Conservation (phyloP, 1,139 yeast species). For the Saccharomyces hybrid region DNA sequence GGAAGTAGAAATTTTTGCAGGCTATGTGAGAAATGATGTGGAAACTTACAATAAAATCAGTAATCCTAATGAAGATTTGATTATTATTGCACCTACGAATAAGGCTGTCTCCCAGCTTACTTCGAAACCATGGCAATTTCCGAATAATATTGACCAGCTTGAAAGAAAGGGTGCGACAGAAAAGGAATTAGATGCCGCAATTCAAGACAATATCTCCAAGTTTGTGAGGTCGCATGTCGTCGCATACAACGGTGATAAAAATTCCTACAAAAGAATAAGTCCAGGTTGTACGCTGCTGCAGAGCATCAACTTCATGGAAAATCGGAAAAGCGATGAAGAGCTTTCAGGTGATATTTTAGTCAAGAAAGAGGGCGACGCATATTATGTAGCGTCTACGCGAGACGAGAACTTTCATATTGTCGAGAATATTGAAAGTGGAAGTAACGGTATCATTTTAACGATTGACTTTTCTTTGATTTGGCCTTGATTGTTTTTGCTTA, state of each 20-base stretch:
- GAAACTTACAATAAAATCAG: conserved; percentile 11
- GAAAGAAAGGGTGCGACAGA: conserved; percentile 26
- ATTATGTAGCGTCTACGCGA: conserved; percentile 35
- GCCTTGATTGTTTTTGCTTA: conserved; percentile 7
- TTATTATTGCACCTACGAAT: conserved; percentile 57
- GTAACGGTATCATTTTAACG: conserved; percentile 53
- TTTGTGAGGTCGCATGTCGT: conserved; percentile 53
- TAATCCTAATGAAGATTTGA: conserved; percentile 22
- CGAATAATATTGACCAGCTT: conserved; percentile 36
- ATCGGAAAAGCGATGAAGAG: background rate
- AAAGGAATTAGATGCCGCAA: conserved; percentile 39
- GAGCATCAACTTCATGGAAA: conserved; percentile 17
- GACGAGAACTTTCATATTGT: conserved; percentile 38
- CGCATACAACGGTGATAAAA: conserved; percentile 21
- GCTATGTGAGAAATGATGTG: conserved; percentile 21
- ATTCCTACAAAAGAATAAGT: conserved; percentile 7
- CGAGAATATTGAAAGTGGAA: conserved; percentile 39
- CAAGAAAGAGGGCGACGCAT: conserved; percentile 38
- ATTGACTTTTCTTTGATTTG: conserved; percentile 38
- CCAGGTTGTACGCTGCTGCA: conserved; percentile 24
- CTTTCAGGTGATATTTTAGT: conserved; percentile 35
- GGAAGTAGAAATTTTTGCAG: conserved; percentile 18
- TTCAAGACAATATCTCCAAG: conserved; percentile 41
- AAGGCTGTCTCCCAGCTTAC: conserved; percentile 40
- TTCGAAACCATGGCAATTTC: conserved; percentile 67